phyloP scores from a whole-genome alignment of 1,284 basidiomycete species.

The Puccinia triticina region DNA sequence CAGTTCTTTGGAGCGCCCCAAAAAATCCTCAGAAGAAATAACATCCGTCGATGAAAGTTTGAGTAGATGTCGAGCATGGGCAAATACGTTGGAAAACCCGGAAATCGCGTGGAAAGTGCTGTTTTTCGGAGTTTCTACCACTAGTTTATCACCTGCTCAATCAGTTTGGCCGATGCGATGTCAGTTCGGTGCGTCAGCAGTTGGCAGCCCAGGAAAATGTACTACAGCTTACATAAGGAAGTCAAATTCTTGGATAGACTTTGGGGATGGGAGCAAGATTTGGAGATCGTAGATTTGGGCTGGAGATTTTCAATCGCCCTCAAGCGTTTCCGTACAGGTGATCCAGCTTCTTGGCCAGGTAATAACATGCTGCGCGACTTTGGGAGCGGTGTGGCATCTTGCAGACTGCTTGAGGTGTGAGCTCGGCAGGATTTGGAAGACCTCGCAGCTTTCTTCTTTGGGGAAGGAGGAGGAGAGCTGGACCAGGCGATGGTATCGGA shows the following conservation, averaged over 20 bases:
- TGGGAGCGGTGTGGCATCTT: not conserved
- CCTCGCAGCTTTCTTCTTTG: not conserved
- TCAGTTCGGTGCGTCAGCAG: not conserved
- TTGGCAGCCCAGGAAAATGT: not conserved
- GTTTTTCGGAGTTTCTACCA: slow-evolving; percentile 28
- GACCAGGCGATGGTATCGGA: slow-evolving; percentile 27
- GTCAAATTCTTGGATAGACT: slow-evolving; percentile 30
- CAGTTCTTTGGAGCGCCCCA: slow-evolving; percentile 38
- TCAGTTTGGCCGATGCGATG: not conserved
- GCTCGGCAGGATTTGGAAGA: not conserved
- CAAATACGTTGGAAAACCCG: slow-evolving; percentile 41
- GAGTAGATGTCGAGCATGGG: slow-evolving; percentile 48
- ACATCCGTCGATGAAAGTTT: slow-evolving; percentile 30
- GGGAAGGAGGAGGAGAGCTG: slow-evolving; percentile 22
- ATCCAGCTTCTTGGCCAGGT: not conserved
- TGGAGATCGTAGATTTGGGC: not conserved
- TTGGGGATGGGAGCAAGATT: slow-evolving; percentile 20
- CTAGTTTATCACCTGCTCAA: slow-evolving; percentile 21
- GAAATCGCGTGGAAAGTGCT: not conserved
- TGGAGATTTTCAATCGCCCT: slow-evolving; percentile 16
- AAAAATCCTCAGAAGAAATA: slow-evolving; percentile 9
- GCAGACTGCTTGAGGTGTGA: not conserved
- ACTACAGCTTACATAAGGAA: slow-evolving; percentile 17
- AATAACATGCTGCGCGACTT: not conserved
- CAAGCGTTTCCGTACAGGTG: slow-evolving; percentile 19